A percentile compares a stretch with the other conserved stretches of the same genome.
Conservation (phyloP, 768 basidiomycete genomes). For the Infundibulicybe gibba region DNA sequence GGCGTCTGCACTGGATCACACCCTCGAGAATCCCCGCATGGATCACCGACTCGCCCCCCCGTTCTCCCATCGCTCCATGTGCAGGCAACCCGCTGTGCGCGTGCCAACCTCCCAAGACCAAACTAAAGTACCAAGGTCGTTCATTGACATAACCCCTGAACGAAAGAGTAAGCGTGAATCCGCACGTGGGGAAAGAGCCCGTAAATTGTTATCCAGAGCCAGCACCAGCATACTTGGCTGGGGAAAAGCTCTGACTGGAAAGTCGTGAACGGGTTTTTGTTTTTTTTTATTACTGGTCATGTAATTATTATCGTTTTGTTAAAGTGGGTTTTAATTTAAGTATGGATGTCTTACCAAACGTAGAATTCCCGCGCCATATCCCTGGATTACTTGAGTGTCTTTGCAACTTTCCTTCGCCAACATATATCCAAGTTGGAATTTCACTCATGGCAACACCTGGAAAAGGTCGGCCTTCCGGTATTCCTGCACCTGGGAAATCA, state of each 20-base stretch:
- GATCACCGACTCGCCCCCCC: slow-evolving; percentile 4
- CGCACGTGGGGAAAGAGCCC: slow-evolving; percentile 5
- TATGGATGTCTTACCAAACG: neutral
- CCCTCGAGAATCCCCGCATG: neutral
- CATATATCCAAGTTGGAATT: no score
- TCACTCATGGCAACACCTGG: slow-evolving; percentile 33
- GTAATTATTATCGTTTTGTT: slow-evolving; percentile 1
- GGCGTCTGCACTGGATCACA: neutral
- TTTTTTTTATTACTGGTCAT: neutral
- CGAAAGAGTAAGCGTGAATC: slow-evolving; percentile 4
- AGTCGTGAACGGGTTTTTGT: slow-evolving; percentile 5
- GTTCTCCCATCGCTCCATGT: slow-evolving; percentile 8
- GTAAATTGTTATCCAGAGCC: slow-evolving; percentile 13
- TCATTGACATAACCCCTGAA: slow-evolving; percentile 35
- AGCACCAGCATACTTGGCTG: slow-evolving; percentile 12
- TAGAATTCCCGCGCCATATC: no score
- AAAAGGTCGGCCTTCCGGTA: slow-evolving; percentile 38
- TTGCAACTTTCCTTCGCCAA: neutral
- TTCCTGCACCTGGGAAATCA: slow-evolving; percentile 33
- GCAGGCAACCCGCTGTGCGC: slow-evolving; percentile 3
- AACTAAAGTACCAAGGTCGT: slow-evolving; percentile 20
- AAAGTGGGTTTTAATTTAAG: slow-evolving; percentile 8
- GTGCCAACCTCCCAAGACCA: neutral
- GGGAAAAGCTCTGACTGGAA: slow-evolving; percentile 12
- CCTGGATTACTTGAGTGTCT: neutral